Evolutionary conservation across 352 stramenopile species (phyloP).

Genomic region (Globisporangium lucens): DNA sequence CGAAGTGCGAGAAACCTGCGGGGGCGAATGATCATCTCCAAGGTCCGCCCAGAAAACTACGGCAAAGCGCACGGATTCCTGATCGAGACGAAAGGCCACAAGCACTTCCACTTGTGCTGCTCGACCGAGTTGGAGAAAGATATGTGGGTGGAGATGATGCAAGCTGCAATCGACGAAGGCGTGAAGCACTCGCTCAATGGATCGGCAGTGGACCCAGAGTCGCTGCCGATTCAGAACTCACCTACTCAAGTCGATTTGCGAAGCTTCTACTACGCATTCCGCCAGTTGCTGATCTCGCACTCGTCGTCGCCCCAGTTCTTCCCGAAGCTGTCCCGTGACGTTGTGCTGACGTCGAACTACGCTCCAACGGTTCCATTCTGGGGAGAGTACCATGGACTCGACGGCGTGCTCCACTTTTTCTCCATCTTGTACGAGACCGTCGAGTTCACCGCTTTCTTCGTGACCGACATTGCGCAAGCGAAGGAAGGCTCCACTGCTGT

Average conservation of each 20-base stretch:
- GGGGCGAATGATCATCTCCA: constrained; percentile 77
- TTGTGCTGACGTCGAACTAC: constrained; percentile 87
- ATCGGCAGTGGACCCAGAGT: constrained; percentile 23
- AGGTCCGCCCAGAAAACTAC: constrained; percentile 83
- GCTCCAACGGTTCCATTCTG: constrained; percentile 85
- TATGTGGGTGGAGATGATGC: constrained; percentile 92
- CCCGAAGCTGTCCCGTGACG: constrained; percentile 78
- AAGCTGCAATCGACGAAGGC: constrained; percentile 80
- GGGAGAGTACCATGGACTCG: constrained; percentile 86
- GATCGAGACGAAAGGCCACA: constrained; percentile 86
- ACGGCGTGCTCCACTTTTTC: constrained; percentile 87
- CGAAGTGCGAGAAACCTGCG: constrained; percentile 75
- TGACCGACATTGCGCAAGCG: constrained; percentile 85
- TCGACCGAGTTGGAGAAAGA: constrained; percentile 86
- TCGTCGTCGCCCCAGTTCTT: constrained; percentile 88
- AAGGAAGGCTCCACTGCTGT: constrained; percentile 82
- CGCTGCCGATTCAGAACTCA: constrained; percentile 40
- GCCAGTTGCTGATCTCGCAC: constrained; percentile 85
- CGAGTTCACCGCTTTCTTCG: constrained; percentile 87
- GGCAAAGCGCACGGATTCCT: constrained; percentile 87
- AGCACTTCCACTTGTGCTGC: constrained; percentile 87
- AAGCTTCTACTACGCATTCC: constrained; percentile 87
- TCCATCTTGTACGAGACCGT: constrained; percentile 89
- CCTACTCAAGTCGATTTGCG: constrained; percentile 82
- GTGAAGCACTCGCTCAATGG: constrained; percentile 36